Evolutionary conservation across 2,329 filamentous ascomycete species (phyloP).

Genomic region (Helminthosporium solani): DNA sequence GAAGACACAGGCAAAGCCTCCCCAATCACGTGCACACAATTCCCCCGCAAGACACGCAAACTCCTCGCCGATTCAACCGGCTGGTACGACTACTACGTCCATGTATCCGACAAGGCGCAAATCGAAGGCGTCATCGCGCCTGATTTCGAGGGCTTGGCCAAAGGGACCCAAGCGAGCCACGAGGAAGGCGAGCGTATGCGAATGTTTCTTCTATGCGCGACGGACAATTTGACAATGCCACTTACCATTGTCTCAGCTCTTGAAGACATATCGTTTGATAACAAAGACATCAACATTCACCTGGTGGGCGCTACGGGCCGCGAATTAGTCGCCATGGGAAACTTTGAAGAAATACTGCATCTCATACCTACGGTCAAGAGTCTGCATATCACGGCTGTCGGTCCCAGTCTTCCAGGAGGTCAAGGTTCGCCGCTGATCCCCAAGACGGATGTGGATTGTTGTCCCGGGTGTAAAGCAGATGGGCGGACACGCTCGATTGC

Average conservation of each 20-base stretch:
- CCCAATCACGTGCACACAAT: slow-evolving; percentile 16
- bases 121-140: slow-evolving; percentile 13
- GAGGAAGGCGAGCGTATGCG: slow-evolving; percentile 16
- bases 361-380: slow-evolving; percentile 10
- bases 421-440: slow-evolving; percentile 6
- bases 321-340: slow-evolving; percentile 15
- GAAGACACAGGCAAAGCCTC: slow-evolving; percentile 19
- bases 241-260: slow-evolving; percentile 18
- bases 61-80: slow-evolving; percentile 7
- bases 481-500: slow-evolving; percentile 11
- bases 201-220: slow-evolving; percentile 18
- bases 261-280: slow-evolving; percentile 12
- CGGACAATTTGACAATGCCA: slow-evolving; percentile 22
- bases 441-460: slow-evolving; percentile 12
- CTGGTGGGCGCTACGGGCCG: slow-evolving; percentile 19
- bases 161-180: slow-evolving; percentile 4
- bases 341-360: slow-evolving; percentile 21
- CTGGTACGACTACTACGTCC: slow-evolving; percentile 22
- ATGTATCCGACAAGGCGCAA: slow-evolving; percentile 18
- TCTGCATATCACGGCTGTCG: slow-evolving; percentile 16
- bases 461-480: slow-evolving; percentile 11
- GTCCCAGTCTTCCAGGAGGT: slow-evolving; percentile 7
- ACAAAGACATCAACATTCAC: slow-evolving; percentile 12
- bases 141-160: slow-evolving; percentile 12
- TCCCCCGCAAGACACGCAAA: slow-evolving; percentile 9